A percentile compares a stretch with the other conserved stretches of the same genome.
Evolutionary conservation across 371 early-diverging fungal genomes (phyloP).

Genomic region (Rhizopus delemar): DNA sequence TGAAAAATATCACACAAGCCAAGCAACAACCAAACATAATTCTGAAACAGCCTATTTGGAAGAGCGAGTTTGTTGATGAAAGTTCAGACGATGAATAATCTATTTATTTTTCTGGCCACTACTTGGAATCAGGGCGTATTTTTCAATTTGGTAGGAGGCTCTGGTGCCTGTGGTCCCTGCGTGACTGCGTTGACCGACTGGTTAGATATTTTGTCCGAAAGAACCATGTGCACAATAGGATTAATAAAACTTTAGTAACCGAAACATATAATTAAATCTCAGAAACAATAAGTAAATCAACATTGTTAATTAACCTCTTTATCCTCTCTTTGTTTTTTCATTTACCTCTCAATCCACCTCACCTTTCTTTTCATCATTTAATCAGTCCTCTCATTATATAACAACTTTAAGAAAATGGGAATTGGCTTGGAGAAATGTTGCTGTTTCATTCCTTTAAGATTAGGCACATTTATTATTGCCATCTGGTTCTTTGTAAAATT

Average conservation of each 20-base stretch:
- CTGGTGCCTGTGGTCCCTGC: no score
- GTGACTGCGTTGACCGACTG: no score
- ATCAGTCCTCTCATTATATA: background rate
- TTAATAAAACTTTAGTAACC: no score
- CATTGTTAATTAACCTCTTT: background rate
- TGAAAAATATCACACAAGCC: background rate
- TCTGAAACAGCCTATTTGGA: background rate
- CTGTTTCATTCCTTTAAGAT: slow-evolving; percentile 35
- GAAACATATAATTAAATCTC: no score
- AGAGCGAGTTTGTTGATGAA: slow-evolving; percentile 6
- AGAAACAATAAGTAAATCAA: background rate
- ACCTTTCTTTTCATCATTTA: slow-evolving; percentile 2
- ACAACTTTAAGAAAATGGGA: slow-evolving; percentile 15
- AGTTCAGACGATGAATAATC: slow-evolving; percentile 6
- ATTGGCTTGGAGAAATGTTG: slow-evolving; percentile 35
- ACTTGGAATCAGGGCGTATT: no score
- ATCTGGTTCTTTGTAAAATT: slow-evolving; percentile 34
- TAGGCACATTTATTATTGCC: slow-evolving; percentile 36
- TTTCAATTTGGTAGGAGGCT: no score
- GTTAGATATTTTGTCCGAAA: no score
- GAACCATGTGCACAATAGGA: no score
- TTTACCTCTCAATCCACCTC: background rate
- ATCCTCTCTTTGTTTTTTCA: slow-evolving; percentile 3
- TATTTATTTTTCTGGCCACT: slow-evolving; percentile 6
- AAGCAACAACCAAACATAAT: slow-evolving; percentile 1